A percentile compares a stretch with the other conserved stretches of the same genome.
These are phyloP conservation scores for Tetragonia tetragonoides DNA, from an alignment of 148 eudicot species.

Conservation along the genomic window DNA sequence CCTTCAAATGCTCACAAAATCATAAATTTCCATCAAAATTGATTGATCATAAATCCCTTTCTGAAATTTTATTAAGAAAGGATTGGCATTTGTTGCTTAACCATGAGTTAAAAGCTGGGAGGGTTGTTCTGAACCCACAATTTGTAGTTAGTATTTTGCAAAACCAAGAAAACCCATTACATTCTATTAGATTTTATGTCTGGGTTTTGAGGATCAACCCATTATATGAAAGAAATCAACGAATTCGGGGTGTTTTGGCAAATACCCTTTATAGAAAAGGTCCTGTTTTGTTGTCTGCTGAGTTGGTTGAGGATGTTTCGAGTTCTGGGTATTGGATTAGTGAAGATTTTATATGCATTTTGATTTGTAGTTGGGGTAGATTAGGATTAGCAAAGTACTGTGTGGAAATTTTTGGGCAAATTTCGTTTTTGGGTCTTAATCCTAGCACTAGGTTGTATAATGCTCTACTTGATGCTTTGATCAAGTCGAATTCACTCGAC, in stretches of 20 bases:
- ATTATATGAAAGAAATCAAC: slow-evolving; percentile 45
- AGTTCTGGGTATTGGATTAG: slow-evolving; percentile 53
- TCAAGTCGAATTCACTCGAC: slow-evolving; percentile 87
- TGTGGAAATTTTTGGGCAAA: slow-evolving; percentile 77
- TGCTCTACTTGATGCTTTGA: slow-evolving; percentile 88
- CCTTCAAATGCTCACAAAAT: slow-evolving; percentile 2
- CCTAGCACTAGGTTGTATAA: slow-evolving; percentile 88
- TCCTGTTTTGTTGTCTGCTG: slow-evolving; percentile 64
- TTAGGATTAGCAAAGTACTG: slow-evolving; percentile 92
- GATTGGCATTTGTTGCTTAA: slow-evolving; percentile 82
- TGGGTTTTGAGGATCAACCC: slow-evolving; percentile 66
- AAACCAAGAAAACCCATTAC: slow-evolving; percentile 66
- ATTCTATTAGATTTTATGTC: slow-evolving; percentile 54
- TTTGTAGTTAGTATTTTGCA: slow-evolving; percentile 66
- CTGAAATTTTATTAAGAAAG: slow-evolving; percentile 57
- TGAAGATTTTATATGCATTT: slow-evolving; percentile 70
- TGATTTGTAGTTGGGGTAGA: slow-evolving; percentile 92
- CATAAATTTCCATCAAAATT: slow-evolving; percentile 14
- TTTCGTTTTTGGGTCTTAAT: slow-evolving; percentile 67
- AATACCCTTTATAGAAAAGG: slow-evolving; percentile 65
- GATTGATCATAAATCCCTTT: slow-evolving; percentile 53
- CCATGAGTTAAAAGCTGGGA: slow-evolving; percentile 65
- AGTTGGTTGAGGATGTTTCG: slow-evolving; percentile 55
- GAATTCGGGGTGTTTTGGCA: slow-evolving; percentile 48
- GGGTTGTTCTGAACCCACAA: slow-evolving; percentile 45